Conservation (phyloP, 352 stramenopile genomes). For the Phytopythium helicoides region DNA sequence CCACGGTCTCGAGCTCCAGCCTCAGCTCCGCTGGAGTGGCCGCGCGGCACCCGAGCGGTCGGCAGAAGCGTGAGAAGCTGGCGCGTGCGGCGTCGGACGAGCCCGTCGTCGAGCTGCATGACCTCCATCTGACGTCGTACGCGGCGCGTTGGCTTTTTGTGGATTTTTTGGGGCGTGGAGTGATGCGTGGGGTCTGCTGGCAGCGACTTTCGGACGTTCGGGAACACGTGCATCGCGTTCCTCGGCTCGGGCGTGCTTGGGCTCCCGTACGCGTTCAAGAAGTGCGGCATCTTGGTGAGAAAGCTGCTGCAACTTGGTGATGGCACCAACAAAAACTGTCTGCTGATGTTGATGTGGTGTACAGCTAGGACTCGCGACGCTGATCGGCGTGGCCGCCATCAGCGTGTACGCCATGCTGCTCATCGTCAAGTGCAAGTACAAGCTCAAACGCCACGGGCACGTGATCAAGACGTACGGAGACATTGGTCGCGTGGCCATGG, state of each 20-base stretch:
- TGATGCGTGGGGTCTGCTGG: too few relatives aligned
- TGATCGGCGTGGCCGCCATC: conserved; percentile 44
- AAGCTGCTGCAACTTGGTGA: neutral
- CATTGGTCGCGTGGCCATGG: conserved; percentile 80
- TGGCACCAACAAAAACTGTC: too few relatives aligned
- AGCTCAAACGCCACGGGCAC: conserved; percentile 48
- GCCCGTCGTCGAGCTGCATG: too few relatives aligned
- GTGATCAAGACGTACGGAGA: conserved; percentile 78
- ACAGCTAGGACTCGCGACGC: conserved; percentile 55
- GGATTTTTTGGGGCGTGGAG: too few relatives aligned
- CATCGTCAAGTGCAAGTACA: conserved; percentile 82
- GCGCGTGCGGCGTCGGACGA: conserved; percentile 17
- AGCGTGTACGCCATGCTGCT: conserved; percentile 77
- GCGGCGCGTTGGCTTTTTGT: neutral
- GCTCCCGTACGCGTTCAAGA: conserved; percentile 88
- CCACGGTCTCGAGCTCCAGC: conserved; percentile 25
- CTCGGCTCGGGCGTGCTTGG: conserved; percentile 90
- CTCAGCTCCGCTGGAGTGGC: too few relatives aligned
- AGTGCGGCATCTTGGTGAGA: conserved; percentile 72
- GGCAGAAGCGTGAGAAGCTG: conserved; percentile 7
- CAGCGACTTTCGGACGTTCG: conserved; percentile 63
- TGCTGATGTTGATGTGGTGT: too few relatives aligned
- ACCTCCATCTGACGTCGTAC: conserved; percentile 48
- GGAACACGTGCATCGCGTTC: conserved; percentile 90
- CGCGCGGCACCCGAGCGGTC: conserved; percentile 2